Conservation (phyloP, 176 grass and related monocot species). For the Ensete glaucum region DNA sequence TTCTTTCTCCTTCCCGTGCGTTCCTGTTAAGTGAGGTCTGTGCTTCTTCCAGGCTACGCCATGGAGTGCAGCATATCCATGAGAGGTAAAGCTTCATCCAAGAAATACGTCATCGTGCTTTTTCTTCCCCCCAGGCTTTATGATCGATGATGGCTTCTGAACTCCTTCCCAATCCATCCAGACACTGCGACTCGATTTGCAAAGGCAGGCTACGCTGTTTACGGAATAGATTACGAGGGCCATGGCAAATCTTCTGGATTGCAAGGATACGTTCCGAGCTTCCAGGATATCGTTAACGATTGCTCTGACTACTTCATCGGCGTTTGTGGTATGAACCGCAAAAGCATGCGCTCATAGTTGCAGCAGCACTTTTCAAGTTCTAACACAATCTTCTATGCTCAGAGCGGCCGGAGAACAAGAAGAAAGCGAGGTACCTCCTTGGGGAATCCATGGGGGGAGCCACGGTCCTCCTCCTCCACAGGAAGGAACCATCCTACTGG, state of each 20-base stretch:
- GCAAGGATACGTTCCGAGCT: constrained; percentile 44
- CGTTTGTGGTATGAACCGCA: constrained; percentile 34
- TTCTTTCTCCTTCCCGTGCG: neutral
- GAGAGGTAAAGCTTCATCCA: constrained; percentile 23
- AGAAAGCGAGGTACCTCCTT: constrained; percentile 43
- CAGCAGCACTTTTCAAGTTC: neutral
- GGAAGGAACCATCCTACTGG: constrained; percentile 41
- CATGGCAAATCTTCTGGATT: constrained; percentile 56
- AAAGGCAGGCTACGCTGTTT: constrained; percentile 37
- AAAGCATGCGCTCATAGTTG: neutral
- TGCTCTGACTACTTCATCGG: constrained; percentile 43
- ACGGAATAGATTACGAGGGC: constrained; percentile 66
- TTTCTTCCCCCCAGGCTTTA: too few species aligned
- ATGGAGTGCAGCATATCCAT: constrained; percentile 67
- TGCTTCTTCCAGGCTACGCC: constrained; percentile 27
- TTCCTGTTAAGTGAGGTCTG: neutral
- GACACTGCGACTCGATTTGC: constrained; percentile 38
- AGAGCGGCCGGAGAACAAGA: constrained; percentile 45
- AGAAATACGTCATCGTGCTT: neutral
- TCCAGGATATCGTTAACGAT: constrained; percentile 33
- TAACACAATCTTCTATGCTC: constrained; percentile 6
- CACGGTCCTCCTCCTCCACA: constrained; percentile 40
- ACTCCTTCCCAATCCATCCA: constrained; percentile 13
- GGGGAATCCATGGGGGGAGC: constrained; percentile 54
- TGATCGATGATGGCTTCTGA: too few species aligned